Evolutionary conservation across 225 moss, liverwort and hornwort species (phyloP).

Genomic region (Asterella californica): DNA sequence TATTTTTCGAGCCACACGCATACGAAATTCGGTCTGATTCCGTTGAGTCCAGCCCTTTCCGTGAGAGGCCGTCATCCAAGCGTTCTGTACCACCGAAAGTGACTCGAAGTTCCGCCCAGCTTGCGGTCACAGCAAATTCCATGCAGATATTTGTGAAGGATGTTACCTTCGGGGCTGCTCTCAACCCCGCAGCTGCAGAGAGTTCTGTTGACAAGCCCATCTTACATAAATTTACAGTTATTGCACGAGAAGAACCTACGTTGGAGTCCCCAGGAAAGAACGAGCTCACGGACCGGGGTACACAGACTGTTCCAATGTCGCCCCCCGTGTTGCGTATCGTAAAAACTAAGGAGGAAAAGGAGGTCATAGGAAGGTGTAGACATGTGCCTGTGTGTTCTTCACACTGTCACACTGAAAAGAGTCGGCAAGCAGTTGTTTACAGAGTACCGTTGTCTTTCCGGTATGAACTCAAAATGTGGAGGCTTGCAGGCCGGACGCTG

Average conservation of each 20-base stretch:
- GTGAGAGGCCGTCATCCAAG: background rate
- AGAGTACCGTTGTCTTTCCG: background rate
- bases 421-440: background rate
- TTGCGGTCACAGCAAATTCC: background rate
- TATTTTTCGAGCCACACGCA: background rate
- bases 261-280: background rate
- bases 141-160: background rate
- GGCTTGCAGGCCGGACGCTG: slow-evolving; percentile 14
- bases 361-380: background rate
- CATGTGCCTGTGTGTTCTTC: background rate
- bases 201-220: slow-evolving; percentile 8
- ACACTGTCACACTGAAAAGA: background rate
- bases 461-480: slow-evolving; percentile 32
- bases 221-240: slow-evolving; percentile 19
- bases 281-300: background rate
- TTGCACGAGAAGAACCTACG: background rate
- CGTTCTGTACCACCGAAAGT: background rate
- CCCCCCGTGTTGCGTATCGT: background rate
- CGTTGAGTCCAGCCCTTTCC: slow-evolving; percentile 3
- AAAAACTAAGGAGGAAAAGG: background rate
- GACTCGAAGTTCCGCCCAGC: background rate
- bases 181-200: background rate
- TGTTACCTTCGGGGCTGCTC: background rate
- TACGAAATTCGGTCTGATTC: slow-evolving; percentile 1
- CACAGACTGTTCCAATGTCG: slow-evolving; percentile 2